phyloP scores from a whole-genome alignment of 2,329 filamentous ascomycete species.

The Ophiostoma sp. region DNA sequence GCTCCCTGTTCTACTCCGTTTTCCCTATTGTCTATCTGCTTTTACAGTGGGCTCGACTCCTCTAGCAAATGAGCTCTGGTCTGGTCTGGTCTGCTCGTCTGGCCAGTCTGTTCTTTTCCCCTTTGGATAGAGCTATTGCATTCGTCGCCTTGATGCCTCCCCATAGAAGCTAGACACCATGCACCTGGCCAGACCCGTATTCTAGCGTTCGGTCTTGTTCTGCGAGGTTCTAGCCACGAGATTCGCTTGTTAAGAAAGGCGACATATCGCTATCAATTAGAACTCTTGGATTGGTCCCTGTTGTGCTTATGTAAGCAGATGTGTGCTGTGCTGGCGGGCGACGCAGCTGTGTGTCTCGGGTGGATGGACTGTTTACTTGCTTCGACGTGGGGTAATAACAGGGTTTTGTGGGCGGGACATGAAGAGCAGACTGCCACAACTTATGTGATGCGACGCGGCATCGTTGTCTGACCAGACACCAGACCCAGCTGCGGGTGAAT shows the following conservation, averaged over 20 bases:
- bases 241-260: neutral
- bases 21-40: neutral
- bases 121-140: constrained; percentile 5
- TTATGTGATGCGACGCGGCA: neutral
- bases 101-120: constrained; percentile 12
- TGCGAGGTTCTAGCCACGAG: neutral
- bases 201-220: neutral
- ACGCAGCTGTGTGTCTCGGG: neutral
- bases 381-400: neutral
- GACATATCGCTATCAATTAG: neutral
- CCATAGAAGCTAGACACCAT: neutral
- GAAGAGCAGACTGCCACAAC: neutral
- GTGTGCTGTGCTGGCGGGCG: neutral
- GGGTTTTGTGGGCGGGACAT: neutral
- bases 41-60: neutral
- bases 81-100: neutral
- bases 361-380: neutral
- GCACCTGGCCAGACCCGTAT: neutral
- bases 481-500: too few relatives aligned
- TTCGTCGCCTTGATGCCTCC: constrained; percentile 7
- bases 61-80: constrained; percentile 6
- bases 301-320: neutral
- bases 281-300: neutral
- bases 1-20: neutral
- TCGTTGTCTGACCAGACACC: neutral